A percentile compares a stretch with the other conserved stretches of the same genome.
Conservation (phyloP, 805 yeast species). For the Peterozyma xylosa region DNA sequence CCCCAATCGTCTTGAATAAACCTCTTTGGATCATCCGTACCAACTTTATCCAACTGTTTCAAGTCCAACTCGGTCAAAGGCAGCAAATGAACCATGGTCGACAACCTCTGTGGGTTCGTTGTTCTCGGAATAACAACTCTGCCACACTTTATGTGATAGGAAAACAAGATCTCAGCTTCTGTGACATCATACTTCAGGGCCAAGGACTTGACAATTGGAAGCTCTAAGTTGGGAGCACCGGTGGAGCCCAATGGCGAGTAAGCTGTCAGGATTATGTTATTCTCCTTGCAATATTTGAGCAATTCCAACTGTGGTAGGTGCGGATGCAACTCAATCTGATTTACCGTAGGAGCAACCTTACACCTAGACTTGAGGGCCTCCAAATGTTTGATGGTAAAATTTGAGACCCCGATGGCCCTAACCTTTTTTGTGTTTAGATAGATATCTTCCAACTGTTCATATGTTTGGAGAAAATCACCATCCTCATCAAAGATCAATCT, state of each 20-base stretch:
- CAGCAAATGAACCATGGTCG: constrained; percentile 26
- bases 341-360: constrained; percentile 30
- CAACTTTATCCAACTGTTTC: constrained; percentile 18
- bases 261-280: constrained; percentile 28
- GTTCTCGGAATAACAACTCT: constrained; percentile 65
- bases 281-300: constrained; percentile 19
- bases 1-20: constrained; percentile 23
- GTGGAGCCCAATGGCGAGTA: constrained; percentile 32
- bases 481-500: constrained; percentile 11
- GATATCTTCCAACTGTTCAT: constrained; percentile 26
- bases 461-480: constrained; percentile 24
- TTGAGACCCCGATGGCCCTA: constrained; percentile 37
- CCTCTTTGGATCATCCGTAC: constrained; percentile 24
- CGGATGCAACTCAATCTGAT: constrained; percentile 40
- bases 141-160: constrained; percentile 59
- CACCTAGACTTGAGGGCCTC: constrained; percentile 24
- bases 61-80: constrained; percentile 30
- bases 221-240: constrained; percentile 30
- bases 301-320: constrained; percentile 28
- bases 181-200: constrained; percentile 49
- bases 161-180: constrained; percentile 50
- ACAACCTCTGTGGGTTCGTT: constrained; percentile 56
- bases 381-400: constrained; percentile 26
- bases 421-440: constrained; percentile 26
- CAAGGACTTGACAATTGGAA: constrained; percentile 23